phyloP scores from a whole-genome alignment of 371 early-diverging fungal species.

The Mucor irregularis region DNA sequence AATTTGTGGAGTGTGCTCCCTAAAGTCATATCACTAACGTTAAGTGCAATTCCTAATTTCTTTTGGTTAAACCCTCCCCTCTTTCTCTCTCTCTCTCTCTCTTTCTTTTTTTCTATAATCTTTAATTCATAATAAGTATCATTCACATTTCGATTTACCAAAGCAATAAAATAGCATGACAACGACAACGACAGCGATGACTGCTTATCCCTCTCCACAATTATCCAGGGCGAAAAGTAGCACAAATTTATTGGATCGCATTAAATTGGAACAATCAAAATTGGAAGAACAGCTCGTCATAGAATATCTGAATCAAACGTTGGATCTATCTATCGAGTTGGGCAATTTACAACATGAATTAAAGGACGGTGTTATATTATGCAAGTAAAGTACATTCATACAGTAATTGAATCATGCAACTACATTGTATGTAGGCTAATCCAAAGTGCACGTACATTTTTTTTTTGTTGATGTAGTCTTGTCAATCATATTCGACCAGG shows the following conservation, averaged over 20 bases:
- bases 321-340: slow-evolving; percentile 15
- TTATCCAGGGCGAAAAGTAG: slow-evolving; percentile 14
- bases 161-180: neutral
- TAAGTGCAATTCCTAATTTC: no score
- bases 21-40: no score
- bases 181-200: slow-evolving; percentile 2
- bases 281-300: slow-evolving; percentile 26
- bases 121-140: no score
- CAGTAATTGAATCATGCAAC: neutral
- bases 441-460: neutral
- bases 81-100: no score
- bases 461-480: slow-evolving; percentile 42
- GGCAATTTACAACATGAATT: slow-evolving; percentile 60
- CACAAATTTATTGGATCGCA: slow-evolving; percentile 13
- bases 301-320: slow-evolving; percentile 28
- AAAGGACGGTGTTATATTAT: slow-evolving; percentile 80
- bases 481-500: slow-evolving; percentile 77
- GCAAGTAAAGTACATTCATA: slow-evolving; percentile 54
- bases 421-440: no score
- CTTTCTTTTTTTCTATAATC: no score
- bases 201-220: neutral
- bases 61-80: no score
- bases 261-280: slow-evolving; percentile 25
- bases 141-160: neutral
- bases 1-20: no score